These are phyloP conservation scores for Zoysia matrella DNA, from an alignment of 202 grass and related monocot genomes.

Conservation along the genomic window DNA sequence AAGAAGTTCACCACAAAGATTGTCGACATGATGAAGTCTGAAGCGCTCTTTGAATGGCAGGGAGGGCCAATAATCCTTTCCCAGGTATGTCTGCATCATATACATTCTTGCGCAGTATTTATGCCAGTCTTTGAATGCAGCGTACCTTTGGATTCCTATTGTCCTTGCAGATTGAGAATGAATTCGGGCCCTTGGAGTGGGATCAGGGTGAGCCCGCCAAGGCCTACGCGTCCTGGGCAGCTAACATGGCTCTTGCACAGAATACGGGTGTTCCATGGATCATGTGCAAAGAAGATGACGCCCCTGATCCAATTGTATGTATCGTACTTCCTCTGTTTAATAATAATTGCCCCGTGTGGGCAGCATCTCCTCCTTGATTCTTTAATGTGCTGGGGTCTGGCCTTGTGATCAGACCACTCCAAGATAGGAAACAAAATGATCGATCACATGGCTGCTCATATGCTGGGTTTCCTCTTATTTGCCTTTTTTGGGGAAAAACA, in stretches of 20 bases:
- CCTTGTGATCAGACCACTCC: conserved; percentile 29
- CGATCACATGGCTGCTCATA: not conserved
- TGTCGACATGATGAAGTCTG: conserved; percentile 90
- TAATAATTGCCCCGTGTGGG: conserved; percentile 34
- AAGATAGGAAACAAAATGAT: conserved; percentile 46
- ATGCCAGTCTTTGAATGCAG: conserved; percentile 35
- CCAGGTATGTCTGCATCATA: conserved; percentile 58
- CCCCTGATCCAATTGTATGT: conserved; percentile 90
- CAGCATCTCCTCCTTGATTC: conserved; percentile 12
- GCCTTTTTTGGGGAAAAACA: not conserved
- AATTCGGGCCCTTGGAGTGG: conserved; percentile 92
- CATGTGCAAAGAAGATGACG: conserved; percentile 99
- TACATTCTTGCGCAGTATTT: conserved; percentile 23
- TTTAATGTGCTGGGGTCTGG: conserved; percentile 45
- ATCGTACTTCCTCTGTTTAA: conserved; percentile 17
- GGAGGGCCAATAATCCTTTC: conserved; percentile 95
- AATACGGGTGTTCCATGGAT: conserved; percentile 91
- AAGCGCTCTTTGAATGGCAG: conserved; percentile 87
- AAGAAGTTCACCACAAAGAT: conserved; percentile 89
- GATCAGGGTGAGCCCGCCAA: conserved; percentile 84
- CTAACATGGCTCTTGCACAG: conserved; percentile 76
- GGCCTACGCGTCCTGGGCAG: conserved; percentile 82
- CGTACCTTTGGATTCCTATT: conserved; percentile 14
- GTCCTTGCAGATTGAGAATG: conserved; percentile 90
- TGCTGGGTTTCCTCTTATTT: not conserved